Percentiles rank a stretch among this genome's conserved stretches.
Evolutionary conservation across 208 protist species (phyloP).

Genomic region (Wallacemonas sp.): DNA sequence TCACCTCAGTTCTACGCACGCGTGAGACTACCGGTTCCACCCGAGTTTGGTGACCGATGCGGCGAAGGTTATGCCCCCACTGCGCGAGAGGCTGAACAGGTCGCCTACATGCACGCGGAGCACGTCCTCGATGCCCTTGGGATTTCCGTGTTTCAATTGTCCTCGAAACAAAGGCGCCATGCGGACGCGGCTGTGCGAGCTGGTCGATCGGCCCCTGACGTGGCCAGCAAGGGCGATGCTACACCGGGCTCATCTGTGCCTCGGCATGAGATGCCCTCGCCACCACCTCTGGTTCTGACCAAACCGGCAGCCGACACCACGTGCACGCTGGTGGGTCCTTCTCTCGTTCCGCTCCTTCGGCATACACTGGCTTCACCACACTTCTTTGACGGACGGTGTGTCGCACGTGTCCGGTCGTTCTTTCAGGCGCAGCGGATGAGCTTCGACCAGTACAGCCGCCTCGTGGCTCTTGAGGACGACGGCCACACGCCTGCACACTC

Average conservation of each 20-base stretch:
- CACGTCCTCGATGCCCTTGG: slow-evolving; percentile 82
- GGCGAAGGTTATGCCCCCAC: slow-evolving; percentile 78
- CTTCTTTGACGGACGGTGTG: slow-evolving; percentile 52
- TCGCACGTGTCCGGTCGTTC: slow-evolving; percentile 55
- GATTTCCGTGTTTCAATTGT: slow-evolving; percentile 76
- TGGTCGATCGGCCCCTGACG: slow-evolving; percentile 65
- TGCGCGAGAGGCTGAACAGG: slow-evolving; percentile 69
- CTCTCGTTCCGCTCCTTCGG: slow-evolving; percentile 22
- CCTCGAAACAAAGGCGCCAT: slow-evolving; percentile 78
- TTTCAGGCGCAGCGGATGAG: slow-evolving; percentile 42
- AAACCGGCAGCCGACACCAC: not conserved
- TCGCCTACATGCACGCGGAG: slow-evolving; percentile 86
- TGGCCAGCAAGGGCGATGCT: slow-evolving; percentile 8
- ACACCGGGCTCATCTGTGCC: slow-evolving; percentile 13
- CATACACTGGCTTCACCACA: slow-evolving; percentile 70
- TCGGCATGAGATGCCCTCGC: slow-evolving; percentile 37
- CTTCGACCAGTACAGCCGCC: slow-evolving; percentile 43
- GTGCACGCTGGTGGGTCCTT: not conserved
- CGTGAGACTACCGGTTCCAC: slow-evolving; percentile 66
- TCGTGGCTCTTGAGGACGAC: not conserved
- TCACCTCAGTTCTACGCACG: slow-evolving; percentile 57
- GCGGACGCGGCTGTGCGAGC: slow-evolving; percentile 61
- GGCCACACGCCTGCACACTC: no score
- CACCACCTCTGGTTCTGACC: slow-evolving; percentile 33
- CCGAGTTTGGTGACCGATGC: slow-evolving; percentile 64